Base-by-base conservation (phyloP, 179 eudicot species). In the Patellifolia procumbens region DNA sequence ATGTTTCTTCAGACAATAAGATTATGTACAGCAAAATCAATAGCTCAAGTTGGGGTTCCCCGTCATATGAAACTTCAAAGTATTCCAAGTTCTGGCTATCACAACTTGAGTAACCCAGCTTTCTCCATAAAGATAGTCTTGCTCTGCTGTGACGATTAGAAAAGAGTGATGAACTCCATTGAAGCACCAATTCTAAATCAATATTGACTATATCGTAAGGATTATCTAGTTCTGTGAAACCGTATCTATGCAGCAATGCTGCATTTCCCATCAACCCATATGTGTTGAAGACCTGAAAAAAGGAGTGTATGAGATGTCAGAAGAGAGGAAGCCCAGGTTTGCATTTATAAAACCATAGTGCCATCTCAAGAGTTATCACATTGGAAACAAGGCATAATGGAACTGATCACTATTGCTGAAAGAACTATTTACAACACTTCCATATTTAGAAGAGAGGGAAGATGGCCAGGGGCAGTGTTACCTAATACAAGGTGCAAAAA, bases 261-360 rank as follows among this genome's bases (percentile, higher is more conserved):
- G 99, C 99, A 86, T 95, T 95, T 37, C 99, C 98, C 78, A 90
- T 76, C 22, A 60, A 81, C 58, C 98, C 98, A 79, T 95, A 95
- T 42, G 99, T 95, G 80, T 95, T 95, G 83, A 90, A 93, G 35
- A 95, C 97, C 97, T 94, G 86, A 72, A 84, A 83, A n/a, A 52
- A n/a, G n/a, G n/a, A n/a, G n/a, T n/a, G 32, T 16, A 34, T 51
- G 34, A 60, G 10, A 74, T 24, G 15, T 55, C 49, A 46, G 42
- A 70, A 49, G 39, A 52, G 56, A 62, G 37, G n/a, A 48, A 20
- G 53, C 20, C 39, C 49, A 48, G 16, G 9, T 46, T 5, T 31
- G 22, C 69, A 64, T 45, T 13, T 28, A 39, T 28, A 35, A 13
- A 19, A 16, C 20, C 37, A 62, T 39, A 10, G 17, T 15, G 32